These are phyloP conservation scores for Hippophae tibetana DNA, from an alignment of 306 rosid species.

Conservation along the genomic window DNA sequence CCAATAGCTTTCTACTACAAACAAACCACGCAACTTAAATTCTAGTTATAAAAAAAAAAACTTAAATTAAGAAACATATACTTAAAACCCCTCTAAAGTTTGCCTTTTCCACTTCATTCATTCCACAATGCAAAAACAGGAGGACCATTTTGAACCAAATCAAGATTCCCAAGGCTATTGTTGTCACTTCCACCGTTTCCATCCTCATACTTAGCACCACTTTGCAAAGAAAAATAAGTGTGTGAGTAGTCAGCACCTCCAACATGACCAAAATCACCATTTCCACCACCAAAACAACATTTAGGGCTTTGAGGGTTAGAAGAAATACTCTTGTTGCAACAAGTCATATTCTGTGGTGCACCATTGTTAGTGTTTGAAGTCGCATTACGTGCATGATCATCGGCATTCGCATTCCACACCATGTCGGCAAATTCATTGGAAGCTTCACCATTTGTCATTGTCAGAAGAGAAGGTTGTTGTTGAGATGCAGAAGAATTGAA, in stretches of 20 bases:
- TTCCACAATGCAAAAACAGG: constrained; percentile 87
- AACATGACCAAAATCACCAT: constrained; percentile 29
- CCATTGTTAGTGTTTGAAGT: constrained; percentile 20
- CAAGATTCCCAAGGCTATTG: constrained; percentile 40
- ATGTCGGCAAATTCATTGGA: constrained; percentile 51
- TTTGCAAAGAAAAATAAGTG: constrained; percentile 49
- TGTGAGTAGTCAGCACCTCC: constrained; percentile 50
- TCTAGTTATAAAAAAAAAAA: too few species aligned
- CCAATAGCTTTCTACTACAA: too few species aligned
- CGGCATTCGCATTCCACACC: constrained; percentile 51
- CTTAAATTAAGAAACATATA: neutral
- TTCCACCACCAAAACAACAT: constrained; percentile 27
- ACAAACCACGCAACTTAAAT: too few species aligned
- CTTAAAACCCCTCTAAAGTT: neutral
- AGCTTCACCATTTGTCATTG: constrained; percentile 35
- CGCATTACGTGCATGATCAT: constrained; percentile 21
- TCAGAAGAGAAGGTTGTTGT: constrained; percentile 42
- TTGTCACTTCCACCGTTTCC: constrained; percentile 43
- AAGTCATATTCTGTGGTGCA: constrained; percentile 8
- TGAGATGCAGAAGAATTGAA: constrained; percentile 30
- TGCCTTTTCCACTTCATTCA: constrained; percentile 19
- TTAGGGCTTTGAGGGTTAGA: constrained; percentile 35
- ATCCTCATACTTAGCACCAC: constrained; percentile 41
- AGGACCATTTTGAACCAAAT: constrained; percentile 59
- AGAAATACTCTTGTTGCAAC: constrained; percentile 25